Percentiles rank a stretch among this genome's conserved stretches.
phyloP scores from a whole-genome alignment of 2,329 filamentous ascomycete species.

The Bertia moriformis region DNA sequence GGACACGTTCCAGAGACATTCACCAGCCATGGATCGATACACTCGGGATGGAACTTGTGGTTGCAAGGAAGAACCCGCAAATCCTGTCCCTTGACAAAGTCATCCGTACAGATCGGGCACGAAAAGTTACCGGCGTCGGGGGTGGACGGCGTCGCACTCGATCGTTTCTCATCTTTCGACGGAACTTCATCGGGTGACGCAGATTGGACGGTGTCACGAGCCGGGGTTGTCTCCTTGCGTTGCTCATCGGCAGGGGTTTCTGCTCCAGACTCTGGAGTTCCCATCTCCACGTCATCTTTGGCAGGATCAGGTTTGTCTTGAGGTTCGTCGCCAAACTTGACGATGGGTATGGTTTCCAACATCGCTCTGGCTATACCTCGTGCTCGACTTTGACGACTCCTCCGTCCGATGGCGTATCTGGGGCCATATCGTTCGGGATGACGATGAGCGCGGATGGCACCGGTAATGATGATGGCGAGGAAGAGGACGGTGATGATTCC shows the following conservation, averaged over 20 bases:
- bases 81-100: slow-evolving; percentile 12
- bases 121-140: slow-evolving; percentile 5
- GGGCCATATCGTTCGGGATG: slow-evolving; percentile 56
- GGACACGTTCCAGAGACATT: slow-evolving; percentile 15
- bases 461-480: slow-evolving; percentile 49
- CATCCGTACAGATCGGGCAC: slow-evolving; percentile 14
- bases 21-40: slow-evolving; percentile 14
- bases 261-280: background rate
- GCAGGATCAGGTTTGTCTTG: slow-evolving; percentile 12
- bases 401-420: slow-evolving; percentile 29
- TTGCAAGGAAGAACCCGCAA: slow-evolving; percentile 12
- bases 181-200: background rate
- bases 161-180: too few species aligned
- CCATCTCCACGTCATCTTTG: slow-evolving; percentile 1
- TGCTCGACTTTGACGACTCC: slow-evolving; percentile 47
- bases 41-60: slow-evolving; percentile 13
- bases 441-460: slow-evolving; percentile 48
- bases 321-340: slow-evolving; percentile 43
- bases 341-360: slow-evolving; percentile 52
- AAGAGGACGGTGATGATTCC: slow-evolving; percentile 56
- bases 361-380: slow-evolving; percentile 50
- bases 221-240: background rate
- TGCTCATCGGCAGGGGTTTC: background rate
- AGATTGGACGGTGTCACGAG: background rate
- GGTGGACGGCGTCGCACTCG: slow-evolving; percentile 2